Percentiles rank a stretch among this genome's conserved stretches.
These are phyloP conservation scores for Suillus hirtellus DNA, from an alignment of 768 basidiomycete genomes.

Conservation along the genomic window DNA sequence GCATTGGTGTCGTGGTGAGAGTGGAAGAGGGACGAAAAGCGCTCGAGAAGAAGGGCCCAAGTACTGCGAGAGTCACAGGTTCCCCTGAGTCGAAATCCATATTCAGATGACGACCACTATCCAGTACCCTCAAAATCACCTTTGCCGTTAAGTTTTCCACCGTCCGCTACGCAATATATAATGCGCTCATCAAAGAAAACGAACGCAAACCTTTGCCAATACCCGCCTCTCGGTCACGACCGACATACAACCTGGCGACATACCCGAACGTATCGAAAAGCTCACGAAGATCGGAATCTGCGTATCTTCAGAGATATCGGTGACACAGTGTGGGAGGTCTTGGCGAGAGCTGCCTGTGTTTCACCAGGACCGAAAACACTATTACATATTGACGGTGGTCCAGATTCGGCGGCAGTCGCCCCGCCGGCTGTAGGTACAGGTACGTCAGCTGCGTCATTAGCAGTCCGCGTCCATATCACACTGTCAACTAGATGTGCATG, in stretches of 20 bases:
- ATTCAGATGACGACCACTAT: no score
- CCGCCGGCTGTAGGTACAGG: conserved; percentile 25
- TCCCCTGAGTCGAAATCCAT: no score
- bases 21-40: background rate
- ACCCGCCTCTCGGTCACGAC: conserved; percentile 69
- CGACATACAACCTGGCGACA: conserved; percentile 75
- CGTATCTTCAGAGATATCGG: conserved; percentile 91
- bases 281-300: conserved; percentile 92
- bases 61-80: background rate
- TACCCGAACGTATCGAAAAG: conserved; percentile 88
- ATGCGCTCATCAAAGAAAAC: conserved; percentile 70
- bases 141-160: conserved; percentile 90
- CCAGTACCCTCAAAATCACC: conserved; percentile 36
- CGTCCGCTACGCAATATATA: conserved; percentile 70
- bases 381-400: conserved; percentile 86
- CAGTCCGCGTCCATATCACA: background rate
- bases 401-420: conserved; percentile 78
- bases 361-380: conserved; percentile 50
- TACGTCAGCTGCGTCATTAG: conserved; percentile 37
- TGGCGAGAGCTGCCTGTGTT: conserved; percentile 50
- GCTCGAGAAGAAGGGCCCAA: no score
- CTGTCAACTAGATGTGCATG: background rate
- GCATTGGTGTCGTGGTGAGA: background rate
- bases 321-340: conserved; percentile 93
- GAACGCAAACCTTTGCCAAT: conserved; percentile 89